These are phyloP conservation scores for Rhinocladiella mackenziei DNA, from an alignment of 2,329 filamentous ascomycete genomes.

Conservation along the genomic window DNA sequence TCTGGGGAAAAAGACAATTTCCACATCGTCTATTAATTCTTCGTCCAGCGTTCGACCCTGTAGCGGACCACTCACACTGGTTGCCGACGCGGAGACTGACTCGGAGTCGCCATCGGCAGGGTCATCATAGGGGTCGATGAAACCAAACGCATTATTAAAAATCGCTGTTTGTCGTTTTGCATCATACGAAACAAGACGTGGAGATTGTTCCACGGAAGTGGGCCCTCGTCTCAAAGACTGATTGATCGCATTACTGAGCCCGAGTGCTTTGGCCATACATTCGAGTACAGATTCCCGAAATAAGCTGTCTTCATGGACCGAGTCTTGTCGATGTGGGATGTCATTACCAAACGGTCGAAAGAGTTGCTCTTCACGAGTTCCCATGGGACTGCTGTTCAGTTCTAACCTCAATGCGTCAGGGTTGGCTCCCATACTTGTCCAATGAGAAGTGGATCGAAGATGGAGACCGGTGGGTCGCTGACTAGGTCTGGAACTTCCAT, in stretches of 20 bases:
- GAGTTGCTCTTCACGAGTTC: slow-evolving; percentile 40
- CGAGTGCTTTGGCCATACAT: slow-evolving; percentile 93
- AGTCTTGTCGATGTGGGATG: slow-evolving; percentile 55
- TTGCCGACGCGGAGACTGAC: slow-evolving; percentile 66
- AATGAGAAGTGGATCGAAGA: slow-evolving; percentile 16
- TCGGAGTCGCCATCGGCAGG: slow-evolving; percentile 80
- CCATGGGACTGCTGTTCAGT: slow-evolving; percentile 41
- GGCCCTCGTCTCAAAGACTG: slow-evolving; percentile 52
- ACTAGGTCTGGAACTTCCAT: slow-evolving; percentile 12
- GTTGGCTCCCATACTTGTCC: slow-evolving; percentile 18
- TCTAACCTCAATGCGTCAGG: slow-evolving; percentile 8
- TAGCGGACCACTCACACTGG: slow-evolving; percentile 57
- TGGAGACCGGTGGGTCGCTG: slow-evolving; percentile 21
- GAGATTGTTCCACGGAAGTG: slow-evolving; percentile 77
- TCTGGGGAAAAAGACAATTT: slow-evolving; percentile 96
- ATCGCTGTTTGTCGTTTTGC: slow-evolving; percentile 72
- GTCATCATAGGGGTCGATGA: slow-evolving; percentile 78
- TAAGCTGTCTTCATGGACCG: slow-evolving; percentile 78
- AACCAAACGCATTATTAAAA: slow-evolving; percentile 84
- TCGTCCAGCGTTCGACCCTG: slow-evolving; percentile 65
- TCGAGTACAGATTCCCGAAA: slow-evolving; percentile 89
- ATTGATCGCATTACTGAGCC: slow-evolving; percentile 59
- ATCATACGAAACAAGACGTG: slow-evolving; percentile 78
- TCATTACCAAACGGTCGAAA: slow-evolving; percentile 34
- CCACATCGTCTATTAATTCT: slow-evolving; percentile 85